A percentile compares a stretch with the other conserved stretches of the same genome.
phyloP scores from a whole-genome alignment of 2,329 filamentous ascomycete genomes.

The Fulvia fulva region DNA sequence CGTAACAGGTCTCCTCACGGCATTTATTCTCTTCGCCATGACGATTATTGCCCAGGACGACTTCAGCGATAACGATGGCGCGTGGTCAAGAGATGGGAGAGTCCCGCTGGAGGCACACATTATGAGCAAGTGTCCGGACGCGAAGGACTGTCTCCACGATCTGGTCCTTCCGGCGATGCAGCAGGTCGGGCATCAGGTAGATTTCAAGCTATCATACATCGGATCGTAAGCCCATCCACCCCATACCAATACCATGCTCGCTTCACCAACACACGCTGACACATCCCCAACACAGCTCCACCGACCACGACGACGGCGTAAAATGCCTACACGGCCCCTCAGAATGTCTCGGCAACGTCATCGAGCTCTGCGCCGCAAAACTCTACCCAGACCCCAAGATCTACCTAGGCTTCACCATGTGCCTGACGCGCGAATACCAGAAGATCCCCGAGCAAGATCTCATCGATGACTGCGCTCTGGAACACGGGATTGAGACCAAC shows the following conservation, averaged over 20 bases:
- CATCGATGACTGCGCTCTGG: slow-evolving; percentile 80
- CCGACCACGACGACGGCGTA: slow-evolving; percentile 74
- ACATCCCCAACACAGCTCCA: too few species aligned
- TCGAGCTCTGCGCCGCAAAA: slow-evolving; percentile 83
- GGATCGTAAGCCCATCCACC: slow-evolving; percentile 48
- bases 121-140: slow-evolving; percentile 92
- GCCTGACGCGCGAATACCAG: slow-evolving; percentile 70
- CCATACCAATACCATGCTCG: not conserved
- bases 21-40: slow-evolving; percentile 26
- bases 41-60: slow-evolving; percentile 24
- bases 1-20: slow-evolving; percentile 27
- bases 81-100: slow-evolving; percentile 24
- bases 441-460: slow-evolving; percentile 75
- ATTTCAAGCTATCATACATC: slow-evolving; percentile 89
- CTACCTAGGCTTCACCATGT: slow-evolving; percentile 86
- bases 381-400: slow-evolving; percentile 82
- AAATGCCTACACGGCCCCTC: slow-evolving; percentile 82
- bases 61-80: slow-evolving; percentile 27
- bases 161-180: slow-evolving; percentile 86
- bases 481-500: slow-evolving; percentile 82
- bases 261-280: too few species aligned
- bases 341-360: slow-evolving; percentile 91
- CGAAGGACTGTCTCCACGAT: slow-evolving; percentile 73
- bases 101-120: slow-evolving; percentile 91
- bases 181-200: slow-evolving; percentile 73